Percentiles rank a stretch among this genome's conserved stretches.
Conservation (phyloP, 2,329 filamentous ascomycete genomes). For the Knufia fluminis region DNA sequence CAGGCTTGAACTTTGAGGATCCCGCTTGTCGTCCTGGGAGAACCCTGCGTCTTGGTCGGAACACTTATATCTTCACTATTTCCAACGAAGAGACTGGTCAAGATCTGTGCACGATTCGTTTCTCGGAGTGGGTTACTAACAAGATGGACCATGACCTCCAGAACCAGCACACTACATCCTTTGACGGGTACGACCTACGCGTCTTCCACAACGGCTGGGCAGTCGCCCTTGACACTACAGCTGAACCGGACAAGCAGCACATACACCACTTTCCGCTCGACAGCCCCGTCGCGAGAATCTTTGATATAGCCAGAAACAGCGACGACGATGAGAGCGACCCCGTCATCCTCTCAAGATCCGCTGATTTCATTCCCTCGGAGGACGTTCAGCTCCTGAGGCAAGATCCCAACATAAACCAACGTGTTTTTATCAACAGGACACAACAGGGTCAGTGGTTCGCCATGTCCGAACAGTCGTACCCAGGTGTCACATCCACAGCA, state of each 20-base stretch:
- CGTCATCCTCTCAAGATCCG: constrained; percentile 76
- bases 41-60: constrained; percentile 72
- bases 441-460: constrained; percentile 87
- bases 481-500: constrained; percentile 66
- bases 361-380: constrained; percentile 44
- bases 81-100: constrained; percentile 63
- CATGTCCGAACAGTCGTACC: constrained; percentile 77
- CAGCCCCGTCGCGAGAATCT: constrained; percentile 75
- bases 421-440: constrained; percentile 80
- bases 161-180: constrained; percentile 67
- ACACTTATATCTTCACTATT: constrained; percentile 83
- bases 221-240: constrained; percentile 65
- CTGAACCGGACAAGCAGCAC: constrained; percentile 29
- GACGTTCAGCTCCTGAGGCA: constrained; percentile 17
- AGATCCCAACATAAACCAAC: constrained; percentile 45
- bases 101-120: constrained; percentile 78
- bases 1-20: constrained; percentile 48
- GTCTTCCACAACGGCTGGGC: constrained; percentile 76
- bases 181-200: constrained; percentile 84
- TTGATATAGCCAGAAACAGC: constrained; percentile 70
- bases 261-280: constrained; percentile 60
- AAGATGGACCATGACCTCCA: constrained; percentile 81
- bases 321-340: constrained; percentile 58
- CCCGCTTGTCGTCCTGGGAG: constrained; percentile 72
- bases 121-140: constrained; percentile 91